Percentiles rank a stretch among this genome's conserved stretches.
Evolutionary conservation across 305 asterid species (phyloP).

Genomic region (Fraxinus platypoda): DNA sequence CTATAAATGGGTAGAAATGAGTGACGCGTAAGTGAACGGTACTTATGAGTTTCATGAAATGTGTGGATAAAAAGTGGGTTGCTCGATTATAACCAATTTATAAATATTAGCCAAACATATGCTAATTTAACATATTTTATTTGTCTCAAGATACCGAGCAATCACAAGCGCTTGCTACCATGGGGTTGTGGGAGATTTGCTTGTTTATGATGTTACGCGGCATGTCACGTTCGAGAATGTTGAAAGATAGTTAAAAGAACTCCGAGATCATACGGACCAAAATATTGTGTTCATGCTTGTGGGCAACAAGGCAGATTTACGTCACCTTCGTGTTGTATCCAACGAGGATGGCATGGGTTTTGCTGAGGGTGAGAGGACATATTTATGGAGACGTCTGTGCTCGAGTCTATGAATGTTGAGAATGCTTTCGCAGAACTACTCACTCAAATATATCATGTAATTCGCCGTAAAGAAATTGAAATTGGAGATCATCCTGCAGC

Average conservation of each 20-base stretch:
- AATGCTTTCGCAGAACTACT: constrained; percentile 54
- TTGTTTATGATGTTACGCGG: constrained; percentile 62
- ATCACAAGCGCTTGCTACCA: background rate
- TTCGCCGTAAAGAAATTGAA: constrained; percentile 56
- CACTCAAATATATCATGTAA: constrained; percentile 48
- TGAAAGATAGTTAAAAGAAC: constrained; percentile 63
- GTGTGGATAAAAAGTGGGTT: no score
- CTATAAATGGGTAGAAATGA: no score
- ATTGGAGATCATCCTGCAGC: constrained; percentile 47
- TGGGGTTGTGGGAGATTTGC: constrained; percentile 35
- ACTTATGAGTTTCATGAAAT: no score
- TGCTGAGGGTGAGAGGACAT: constrained; percentile 50
- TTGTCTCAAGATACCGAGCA: background rate
- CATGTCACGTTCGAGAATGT: constrained; percentile 58
- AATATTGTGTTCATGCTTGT: constrained; percentile 63
- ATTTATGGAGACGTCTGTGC: constrained; percentile 63
- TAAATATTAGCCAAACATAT: no score
- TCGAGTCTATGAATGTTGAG: constrained; percentile 55
- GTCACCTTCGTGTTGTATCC: constrained; percentile 58
- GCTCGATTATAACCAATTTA: no score
- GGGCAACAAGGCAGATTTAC: constrained; percentile 63
- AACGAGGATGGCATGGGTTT: constrained; percentile 49
- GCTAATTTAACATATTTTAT: no score
- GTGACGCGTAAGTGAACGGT: no score
- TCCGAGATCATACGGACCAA: constrained; percentile 56